These are phyloP conservation scores for Postia placenta DNA, from an alignment of 768 basidiomycete genomes.

Conservation along the genomic window DNA sequence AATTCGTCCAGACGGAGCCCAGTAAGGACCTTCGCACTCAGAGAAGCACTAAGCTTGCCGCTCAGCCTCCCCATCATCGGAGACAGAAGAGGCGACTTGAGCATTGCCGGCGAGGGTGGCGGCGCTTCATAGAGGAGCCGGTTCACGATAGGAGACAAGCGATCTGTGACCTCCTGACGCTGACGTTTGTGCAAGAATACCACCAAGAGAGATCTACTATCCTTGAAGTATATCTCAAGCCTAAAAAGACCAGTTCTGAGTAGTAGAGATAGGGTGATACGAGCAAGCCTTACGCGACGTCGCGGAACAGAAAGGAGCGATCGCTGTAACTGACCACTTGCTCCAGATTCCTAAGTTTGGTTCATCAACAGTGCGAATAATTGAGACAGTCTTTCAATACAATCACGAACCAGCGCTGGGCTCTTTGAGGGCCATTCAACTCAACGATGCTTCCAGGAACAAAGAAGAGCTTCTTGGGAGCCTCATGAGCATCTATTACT, in stretches of 20 bases:
- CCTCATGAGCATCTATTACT: slow-evolving; percentile 82
- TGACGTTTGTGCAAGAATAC: slow-evolving; percentile 71
- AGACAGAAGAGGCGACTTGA: slow-evolving; percentile 46
- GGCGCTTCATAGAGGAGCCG: slow-evolving; percentile 27
- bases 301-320: slow-evolving; percentile 83
- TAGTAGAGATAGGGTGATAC: neutral
- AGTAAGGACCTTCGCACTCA: slow-evolving; percentile 40
- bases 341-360: slow-evolving; percentile 72
- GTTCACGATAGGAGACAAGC: slow-evolving; percentile 40
- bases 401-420: slow-evolving; percentile 69
- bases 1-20: slow-evolving; percentile 56
- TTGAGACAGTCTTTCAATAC: neutral
- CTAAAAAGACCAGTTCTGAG: slow-evolving; percentile 32
- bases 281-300: slow-evolving; percentile 66
- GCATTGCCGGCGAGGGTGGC: slow-evolving; percentile 36
- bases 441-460: slow-evolving; percentile 83
- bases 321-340: slow-evolving; percentile 76
- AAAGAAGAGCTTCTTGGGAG: slow-evolving; percentile 73
- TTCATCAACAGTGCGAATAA: neutral
- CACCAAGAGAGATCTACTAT: slow-evolving; percentile 80
- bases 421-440: slow-evolving; percentile 71
- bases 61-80: slow-evolving; percentile 41
- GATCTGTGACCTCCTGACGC: slow-evolving; percentile 52
- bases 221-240: slow-evolving; percentile 89
- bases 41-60: slow-evolving; percentile 14